phyloP scores from a whole-genome alignment of 306 rosid genomes.

The Biancaea sappan region DNA sequence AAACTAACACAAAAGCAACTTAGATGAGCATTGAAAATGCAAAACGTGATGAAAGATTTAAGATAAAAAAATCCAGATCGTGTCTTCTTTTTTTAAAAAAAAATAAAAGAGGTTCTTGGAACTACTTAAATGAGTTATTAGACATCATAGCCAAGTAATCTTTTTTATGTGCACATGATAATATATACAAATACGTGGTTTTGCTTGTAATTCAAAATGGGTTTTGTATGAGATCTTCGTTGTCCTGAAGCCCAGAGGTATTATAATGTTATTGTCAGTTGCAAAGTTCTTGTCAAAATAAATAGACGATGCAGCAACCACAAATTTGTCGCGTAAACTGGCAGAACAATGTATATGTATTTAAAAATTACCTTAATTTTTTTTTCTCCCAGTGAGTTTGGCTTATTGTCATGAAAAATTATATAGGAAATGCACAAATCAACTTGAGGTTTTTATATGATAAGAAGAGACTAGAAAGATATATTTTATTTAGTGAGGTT shows the following conservation, averaged over 20 bases:
- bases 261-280: constrained; percentile 12
- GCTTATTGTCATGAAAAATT: constrained; percentile 1
- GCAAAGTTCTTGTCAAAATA: constrained; percentile 26
- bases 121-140: background rate
- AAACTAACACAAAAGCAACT: no score
- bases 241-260: constrained; percentile 17
- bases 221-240: constrained; percentile 26
- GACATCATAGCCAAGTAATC: background rate
- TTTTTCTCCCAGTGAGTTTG: background rate
- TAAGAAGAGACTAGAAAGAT: background rate
- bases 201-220: constrained; percentile 23
- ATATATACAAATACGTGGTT: constrained; percentile 4
- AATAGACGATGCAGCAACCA: constrained; percentile 30
- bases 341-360: constrained; percentile 13
- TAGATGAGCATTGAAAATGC: no score
- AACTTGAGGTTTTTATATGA: background rate
- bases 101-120: background rate
- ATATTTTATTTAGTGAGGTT: background rate
- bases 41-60: no score
- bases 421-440: background rate
- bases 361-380: background rate
- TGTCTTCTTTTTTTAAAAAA: no score
- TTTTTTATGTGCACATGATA: background rate
- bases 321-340: constrained; percentile 19
- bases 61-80: no score